Evolutionary conservation across 2,329 filamentous ascomycete species (phyloP).

Genomic region (Pleomassaria siparia): DNA sequence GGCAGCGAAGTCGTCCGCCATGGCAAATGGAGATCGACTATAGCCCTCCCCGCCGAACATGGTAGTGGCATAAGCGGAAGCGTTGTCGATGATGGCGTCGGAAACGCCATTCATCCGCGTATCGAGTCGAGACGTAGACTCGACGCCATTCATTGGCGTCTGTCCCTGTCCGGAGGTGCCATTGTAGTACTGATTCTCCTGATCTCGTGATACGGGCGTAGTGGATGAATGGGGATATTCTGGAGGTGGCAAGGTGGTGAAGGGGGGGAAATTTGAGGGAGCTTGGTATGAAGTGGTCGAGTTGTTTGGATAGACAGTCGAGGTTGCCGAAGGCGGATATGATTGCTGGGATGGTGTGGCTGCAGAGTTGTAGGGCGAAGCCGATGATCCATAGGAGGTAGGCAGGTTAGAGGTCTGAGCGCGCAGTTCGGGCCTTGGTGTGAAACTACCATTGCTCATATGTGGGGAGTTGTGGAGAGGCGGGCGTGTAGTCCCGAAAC

Average conservation of each 20-base stretch:
- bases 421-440: constrained; percentile 38
- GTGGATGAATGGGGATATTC: constrained; percentile 47
- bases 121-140: constrained; percentile 38
- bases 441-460: constrained; percentile 35
- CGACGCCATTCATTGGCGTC: constrained; percentile 41
- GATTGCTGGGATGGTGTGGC: constrained; percentile 52
- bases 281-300: constrained; percentile 54
- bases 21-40: constrained; percentile 83
- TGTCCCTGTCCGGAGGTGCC: constrained; percentile 38
- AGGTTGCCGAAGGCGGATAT: constrained; percentile 47
- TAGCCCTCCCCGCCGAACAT: constrained; percentile 84
- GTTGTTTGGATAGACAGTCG: constrained; percentile 42
- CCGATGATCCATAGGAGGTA: constrained; percentile 35
- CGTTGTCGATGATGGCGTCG: constrained; percentile 47
- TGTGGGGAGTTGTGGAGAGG: constrained; percentile 42
- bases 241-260: constrained; percentile 61
- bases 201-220: constrained; percentile 41
- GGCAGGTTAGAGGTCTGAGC: constrained; percentile 39
- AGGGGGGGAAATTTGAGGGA: constrained; percentile 64
- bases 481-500: constrained; percentile 31
- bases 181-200: constrained; percentile 36
- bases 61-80: constrained; percentile 67
- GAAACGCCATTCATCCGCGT: constrained; percentile 39
- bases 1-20: constrained; percentile 84
- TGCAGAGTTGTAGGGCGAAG: constrained; percentile 39